Percentiles rank a stretch among this genome's conserved stretches.
These are phyloP conservation scores for Phanerochaete carnosa DNA, from an alignment of 768 basidiomycete species.

Conservation along the genomic window DNA sequence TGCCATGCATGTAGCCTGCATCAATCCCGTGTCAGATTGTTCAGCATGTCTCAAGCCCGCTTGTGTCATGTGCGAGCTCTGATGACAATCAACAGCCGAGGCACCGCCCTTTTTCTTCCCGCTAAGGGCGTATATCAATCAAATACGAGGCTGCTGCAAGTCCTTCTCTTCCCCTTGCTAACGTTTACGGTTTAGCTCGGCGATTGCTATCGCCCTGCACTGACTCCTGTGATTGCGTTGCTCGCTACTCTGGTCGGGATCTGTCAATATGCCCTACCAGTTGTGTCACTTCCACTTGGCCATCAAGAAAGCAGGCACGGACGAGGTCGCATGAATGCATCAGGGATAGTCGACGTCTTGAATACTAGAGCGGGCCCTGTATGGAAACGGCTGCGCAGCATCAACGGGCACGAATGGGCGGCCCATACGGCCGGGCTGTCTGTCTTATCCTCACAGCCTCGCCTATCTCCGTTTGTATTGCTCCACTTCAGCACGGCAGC, in stretches of 20 bases:
- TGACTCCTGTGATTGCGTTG: background rate
- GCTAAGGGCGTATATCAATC: background rate
- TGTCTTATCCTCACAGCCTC: background rate
- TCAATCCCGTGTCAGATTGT: background rate
- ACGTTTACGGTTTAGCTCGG: background rate
- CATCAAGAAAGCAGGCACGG: background rate
- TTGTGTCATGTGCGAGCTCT: background rate
- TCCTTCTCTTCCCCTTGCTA: background rate
- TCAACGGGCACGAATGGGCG: background rate
- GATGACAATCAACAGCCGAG: background rate
- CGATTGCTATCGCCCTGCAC: background rate
- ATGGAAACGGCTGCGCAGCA: background rate
- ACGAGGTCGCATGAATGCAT: background rate
- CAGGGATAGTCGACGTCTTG: background rate
- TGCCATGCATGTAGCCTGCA: background rate
- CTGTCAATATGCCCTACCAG: background rate
- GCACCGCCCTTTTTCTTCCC: background rate
- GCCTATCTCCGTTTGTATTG: background rate
- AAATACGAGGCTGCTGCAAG: background rate
- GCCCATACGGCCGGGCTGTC: background rate
- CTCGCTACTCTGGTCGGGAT: background rate
- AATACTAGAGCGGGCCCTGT: background rate
- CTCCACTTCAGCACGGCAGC: background rate
- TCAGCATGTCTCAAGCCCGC: background rate
- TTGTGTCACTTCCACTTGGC: background rate